Base-by-base conservation (phyloP, 352 stramenopile genomes). In the Pythium volutum region DNA sequence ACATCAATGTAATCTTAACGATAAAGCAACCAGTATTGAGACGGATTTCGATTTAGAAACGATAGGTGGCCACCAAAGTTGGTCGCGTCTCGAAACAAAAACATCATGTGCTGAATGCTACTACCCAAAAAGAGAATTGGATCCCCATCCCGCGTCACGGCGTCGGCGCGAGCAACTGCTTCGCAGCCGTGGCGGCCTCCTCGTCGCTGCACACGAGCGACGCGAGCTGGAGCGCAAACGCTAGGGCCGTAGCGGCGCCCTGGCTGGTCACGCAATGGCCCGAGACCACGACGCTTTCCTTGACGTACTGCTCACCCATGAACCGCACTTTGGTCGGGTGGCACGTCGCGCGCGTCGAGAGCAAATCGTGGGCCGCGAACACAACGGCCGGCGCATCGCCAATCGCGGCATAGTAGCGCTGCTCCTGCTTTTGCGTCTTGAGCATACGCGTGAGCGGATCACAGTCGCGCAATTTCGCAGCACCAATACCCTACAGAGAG, bases 381-480 rank as follows among this genome's bases (percentile, higher is more conserved):
- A 91, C 75, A 20, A 77, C 46, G 2, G 73, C 71, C 26, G 82
- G 80, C 3, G 78, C 71, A 4, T 61, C 76, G 2, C 75, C 84
- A 33, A 70, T 83, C 9, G 71, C 82, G 23, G 80, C 80, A 46
- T 77, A 70, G 75, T 75, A 90, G 10, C 75, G 65, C 8, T 75
- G 66, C 56, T 74, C 66, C 45, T 75, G 67, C 46, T 75, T 74
- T 52, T 91, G 82, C 57, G 71, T 69, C 45, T 77, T 57, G 43
- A 91, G 59, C 79, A 89, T 86, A 61, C 87, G 85, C 22, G 62
- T 70, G 48, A 89, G 73, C 18, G 89, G 31, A 18, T 84, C 77
- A 23, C 75, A 87, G 41, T 91, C 78, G 18, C 74, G 70, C 7
- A 88, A 54, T 25, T 72, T 71, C 18, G 52, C 62, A 1, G 67